phyloP scores from a whole-genome alignment of 1,139 yeast genomes.

The Kurtzmaniella quercitrusa region DNA sequence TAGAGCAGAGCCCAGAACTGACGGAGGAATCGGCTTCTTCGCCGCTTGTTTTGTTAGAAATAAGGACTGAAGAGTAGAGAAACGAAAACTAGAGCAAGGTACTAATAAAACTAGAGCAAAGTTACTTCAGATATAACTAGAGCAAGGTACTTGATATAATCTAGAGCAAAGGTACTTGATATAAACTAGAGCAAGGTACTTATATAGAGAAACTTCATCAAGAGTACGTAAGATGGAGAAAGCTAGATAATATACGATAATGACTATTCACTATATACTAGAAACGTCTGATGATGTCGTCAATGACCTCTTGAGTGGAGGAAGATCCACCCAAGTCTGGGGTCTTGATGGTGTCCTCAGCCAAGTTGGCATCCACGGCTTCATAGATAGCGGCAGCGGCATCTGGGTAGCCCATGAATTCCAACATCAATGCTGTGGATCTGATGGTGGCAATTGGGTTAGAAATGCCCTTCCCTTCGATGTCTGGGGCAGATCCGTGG shows the following conservation, averaged over 20 bases:
- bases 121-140: too few species aligned
- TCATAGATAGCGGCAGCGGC: conserved; percentile 90
- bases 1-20: conserved; percentile 77
- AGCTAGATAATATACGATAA: too few species aligned
- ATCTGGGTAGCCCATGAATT: conserved; percentile 85
- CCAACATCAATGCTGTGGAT: conserved; percentile 95
- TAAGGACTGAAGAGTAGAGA: background rate
- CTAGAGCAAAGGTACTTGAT: too few species aligned
- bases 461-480: conserved; percentile 90
- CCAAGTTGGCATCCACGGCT: conserved; percentile 91
- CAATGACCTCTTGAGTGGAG: conserved; percentile 79
- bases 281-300: conserved; percentile 62
- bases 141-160: too few species aligned
- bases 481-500: conserved; percentile 98
- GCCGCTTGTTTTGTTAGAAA: conserved; percentile 69
- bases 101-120: too few species aligned
- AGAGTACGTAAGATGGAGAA: too few species aligned
- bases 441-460: conserved; percentile 98
- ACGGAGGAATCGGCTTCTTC: conserved; percentile 96
- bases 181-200: background rate
- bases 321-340: conserved; percentile 94
- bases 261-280: conserved; percentile 9
- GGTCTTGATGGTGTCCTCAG: conserved; percentile 75
- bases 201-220: too few species aligned
- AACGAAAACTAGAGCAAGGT: background rate